These are phyloP conservation scores for Tolypocladium endophyticum DNA, from an alignment of 2,329 filamentous ascomycete genomes.

Conservation along the genomic window DNA sequence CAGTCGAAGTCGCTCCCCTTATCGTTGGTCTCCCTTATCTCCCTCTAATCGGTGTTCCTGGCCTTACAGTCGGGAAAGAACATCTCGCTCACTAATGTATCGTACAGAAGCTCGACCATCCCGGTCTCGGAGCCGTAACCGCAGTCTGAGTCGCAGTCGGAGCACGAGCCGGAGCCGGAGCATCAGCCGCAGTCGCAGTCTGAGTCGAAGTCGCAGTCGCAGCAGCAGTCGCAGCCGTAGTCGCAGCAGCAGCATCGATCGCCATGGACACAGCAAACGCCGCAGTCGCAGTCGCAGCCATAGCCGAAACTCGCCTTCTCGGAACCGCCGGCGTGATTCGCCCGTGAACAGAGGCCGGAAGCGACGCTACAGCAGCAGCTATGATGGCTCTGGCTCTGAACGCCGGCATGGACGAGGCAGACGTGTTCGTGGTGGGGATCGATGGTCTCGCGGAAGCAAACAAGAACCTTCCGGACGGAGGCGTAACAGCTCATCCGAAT, in stretches of 20 bases:
- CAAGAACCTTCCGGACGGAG: conserved; percentile 21
- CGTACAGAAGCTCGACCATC: conserved; percentile 33
- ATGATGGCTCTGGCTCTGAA: conserved; percentile 4
- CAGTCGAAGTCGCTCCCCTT: conserved; percentile 10
- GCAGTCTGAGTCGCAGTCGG: neutral
- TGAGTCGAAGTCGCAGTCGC: neutral
- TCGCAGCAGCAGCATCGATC: neutral
- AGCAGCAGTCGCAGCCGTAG: conserved; percentile 9
- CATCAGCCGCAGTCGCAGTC: conserved; percentile 1
- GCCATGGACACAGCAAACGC: conserved; percentile 8
- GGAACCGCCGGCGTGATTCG: neutral
- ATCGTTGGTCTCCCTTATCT: conserved; percentile 20
- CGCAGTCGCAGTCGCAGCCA: conserved; percentile 4
- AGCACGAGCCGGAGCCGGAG: conserved; percentile 1
- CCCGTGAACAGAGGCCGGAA: neutral
- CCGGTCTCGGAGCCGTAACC: conserved; percentile 24
- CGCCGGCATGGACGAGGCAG: conserved; percentile 1
- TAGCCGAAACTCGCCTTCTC: neutral
- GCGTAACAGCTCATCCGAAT: conserved; percentile 41
- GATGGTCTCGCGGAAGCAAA: neutral
- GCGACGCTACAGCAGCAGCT: conserved; percentile 3
- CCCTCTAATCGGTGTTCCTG: conserved; percentile 28
- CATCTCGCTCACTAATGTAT: conserved; percentile 36
- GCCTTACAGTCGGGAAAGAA: conserved; percentile 37
- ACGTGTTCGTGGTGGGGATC: neutral